These are phyloP conservation scores for Backusella mclennaniae DNA, from an alignment of 192 early-diverging fungal genomes.

Conservation along the genomic window DNA sequence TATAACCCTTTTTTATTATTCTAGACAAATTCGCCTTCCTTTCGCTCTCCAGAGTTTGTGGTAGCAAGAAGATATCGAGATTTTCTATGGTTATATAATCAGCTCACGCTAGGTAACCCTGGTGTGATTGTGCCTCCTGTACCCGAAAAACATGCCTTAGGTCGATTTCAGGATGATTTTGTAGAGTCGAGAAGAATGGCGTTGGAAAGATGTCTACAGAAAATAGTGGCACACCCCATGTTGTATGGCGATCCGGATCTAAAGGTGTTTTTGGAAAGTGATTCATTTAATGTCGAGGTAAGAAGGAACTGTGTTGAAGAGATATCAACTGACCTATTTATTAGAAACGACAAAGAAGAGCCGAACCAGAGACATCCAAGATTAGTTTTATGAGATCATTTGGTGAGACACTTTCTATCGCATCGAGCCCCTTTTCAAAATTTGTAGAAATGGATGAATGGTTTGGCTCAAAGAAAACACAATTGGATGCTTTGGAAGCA, in stretches of 20 bases:
- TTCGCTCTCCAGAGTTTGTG: slow-evolving; percentile 70
- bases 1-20: too few species aligned
- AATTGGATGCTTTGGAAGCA: slow-evolving; percentile 74
- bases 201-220: slow-evolving; percentile 80
- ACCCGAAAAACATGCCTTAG: slow-evolving; percentile 90
- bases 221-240: slow-evolving; percentile 77
- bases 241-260: slow-evolving; percentile 83
- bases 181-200: slow-evolving; percentile 83
- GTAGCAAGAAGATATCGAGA: slow-evolving; percentile 91
- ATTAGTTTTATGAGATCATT: slow-evolving; percentile 62
- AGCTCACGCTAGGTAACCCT: slow-evolving; percentile 74
- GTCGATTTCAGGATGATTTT: slow-evolving; percentile 95
- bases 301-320: not conserved
- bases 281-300: slow-evolving; percentile 76
- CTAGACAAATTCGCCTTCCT: slow-evolving; percentile 76
- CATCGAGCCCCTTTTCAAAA: slow-evolving; percentile 56
- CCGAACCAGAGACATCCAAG: slow-evolving; percentile 35
- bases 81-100: slow-evolving; percentile 91
- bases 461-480: slow-evolving; percentile 71
- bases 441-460: slow-evolving; percentile 76
- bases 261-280: slow-evolving; percentile 84
- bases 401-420: slow-evolving; percentile 67
- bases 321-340: too few species aligned
- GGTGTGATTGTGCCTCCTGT: slow-evolving; percentile 92
- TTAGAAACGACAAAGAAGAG: slow-evolving; percentile 53